These are phyloP conservation scores for Calonectria hongkongensis DNA, from an alignment of 2,329 filamentous ascomycete genomes.

Conservation along the genomic window DNA sequence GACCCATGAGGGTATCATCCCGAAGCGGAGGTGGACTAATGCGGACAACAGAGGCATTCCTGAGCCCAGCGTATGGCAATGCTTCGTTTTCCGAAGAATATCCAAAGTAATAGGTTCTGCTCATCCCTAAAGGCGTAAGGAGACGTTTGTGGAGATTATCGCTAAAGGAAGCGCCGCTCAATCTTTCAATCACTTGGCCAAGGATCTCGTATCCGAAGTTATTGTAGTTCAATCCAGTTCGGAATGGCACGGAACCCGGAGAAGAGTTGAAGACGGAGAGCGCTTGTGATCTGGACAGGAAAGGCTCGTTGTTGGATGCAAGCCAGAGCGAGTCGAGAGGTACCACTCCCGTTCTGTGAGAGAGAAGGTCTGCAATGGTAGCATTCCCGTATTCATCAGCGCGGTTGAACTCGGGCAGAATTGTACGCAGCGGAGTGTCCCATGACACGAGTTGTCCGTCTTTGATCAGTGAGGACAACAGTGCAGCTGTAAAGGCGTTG, in stretches of 20 bases:
- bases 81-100: slow-evolving; percentile 2
- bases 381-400: background rate
- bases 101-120: slow-evolving; percentile 7
- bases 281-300: slow-evolving; percentile 1
- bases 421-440: background rate
- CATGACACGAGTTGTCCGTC: slow-evolving; percentile 16
- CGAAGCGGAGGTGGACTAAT: background rate
- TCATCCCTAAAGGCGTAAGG: background rate
- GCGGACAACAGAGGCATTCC: background rate
- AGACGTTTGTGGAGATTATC: background rate
- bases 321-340: slow-evolving; percentile 6
- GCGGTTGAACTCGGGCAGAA: slow-evolving; percentile 4
- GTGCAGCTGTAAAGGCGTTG: background rate
- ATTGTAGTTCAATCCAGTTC: background rate
- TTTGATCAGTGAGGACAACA: background rate
- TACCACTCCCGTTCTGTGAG: background rate
- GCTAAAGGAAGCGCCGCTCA: background rate
- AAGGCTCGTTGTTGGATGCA: slow-evolving; percentile 2
- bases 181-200: slow-evolving; percentile 11
- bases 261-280: background rate
- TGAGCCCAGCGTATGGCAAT: background rate
- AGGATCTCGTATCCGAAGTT: slow-evolving; percentile 14
- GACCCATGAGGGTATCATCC: background rate
- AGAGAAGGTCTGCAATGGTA: slow-evolving; percentile 14
- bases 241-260: background rate